These are phyloP conservation scores for Ceratocystis albifundus DNA, from an alignment of 2,329 filamentous ascomycete species.

Conservation along the genomic window DNA sequence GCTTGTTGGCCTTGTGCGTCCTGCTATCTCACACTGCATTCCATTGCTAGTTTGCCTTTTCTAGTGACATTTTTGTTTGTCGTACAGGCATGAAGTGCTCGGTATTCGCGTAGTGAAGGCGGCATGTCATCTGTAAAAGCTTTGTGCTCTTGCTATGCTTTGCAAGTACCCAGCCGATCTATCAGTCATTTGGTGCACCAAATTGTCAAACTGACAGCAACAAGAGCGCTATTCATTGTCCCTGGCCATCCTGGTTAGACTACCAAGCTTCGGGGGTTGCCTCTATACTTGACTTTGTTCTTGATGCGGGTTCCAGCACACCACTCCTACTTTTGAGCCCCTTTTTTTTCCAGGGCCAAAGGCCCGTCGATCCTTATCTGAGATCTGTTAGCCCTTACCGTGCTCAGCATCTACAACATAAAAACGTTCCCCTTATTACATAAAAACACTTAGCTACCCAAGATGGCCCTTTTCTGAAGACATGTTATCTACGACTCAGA, in stretches of 20 bases:
- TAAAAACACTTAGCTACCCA: too few species aligned
- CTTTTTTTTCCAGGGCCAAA: too few species aligned
- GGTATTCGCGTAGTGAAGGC: not conserved
- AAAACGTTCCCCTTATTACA: too few species aligned
- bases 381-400: too few species aligned
- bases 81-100: too few species aligned
- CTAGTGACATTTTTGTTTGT: not conserved
- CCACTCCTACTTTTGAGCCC: not conserved
- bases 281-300: not conserved
- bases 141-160: not conserved
- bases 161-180: too few species aligned
- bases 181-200: not conserved
- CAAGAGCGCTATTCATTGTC: conserved; percentile 4
- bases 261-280: not conserved
- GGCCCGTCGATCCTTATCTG: not conserved
- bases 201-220: conserved; percentile 12
- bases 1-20: not conserved
- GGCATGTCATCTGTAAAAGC: not conserved
- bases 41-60: not conserved
- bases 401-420: too few species aligned
- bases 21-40: not conserved
- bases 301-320: not conserved
- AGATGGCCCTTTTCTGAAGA: not conserved
- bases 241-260: not conserved
- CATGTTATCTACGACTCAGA: not conserved